Evolutionary conservation across 2,329 filamentous ascomycete species (phyloP).

Genomic region (Ophiostoma quercus): DNA sequence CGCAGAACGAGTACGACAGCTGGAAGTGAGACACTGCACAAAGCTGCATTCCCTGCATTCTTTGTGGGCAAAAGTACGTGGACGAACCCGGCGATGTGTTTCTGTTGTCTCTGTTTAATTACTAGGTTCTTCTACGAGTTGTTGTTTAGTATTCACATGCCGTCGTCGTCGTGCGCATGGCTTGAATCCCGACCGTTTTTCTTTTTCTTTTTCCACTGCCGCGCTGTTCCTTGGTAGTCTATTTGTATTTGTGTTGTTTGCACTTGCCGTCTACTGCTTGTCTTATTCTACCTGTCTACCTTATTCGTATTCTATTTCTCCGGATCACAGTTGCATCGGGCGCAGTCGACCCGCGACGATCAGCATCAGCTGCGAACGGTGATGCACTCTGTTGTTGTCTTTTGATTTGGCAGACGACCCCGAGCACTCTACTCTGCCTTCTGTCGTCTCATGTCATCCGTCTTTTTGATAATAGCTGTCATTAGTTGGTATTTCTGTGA

Average conservation of each 20-base stretch:
- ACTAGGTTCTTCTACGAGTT: no score
- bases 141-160: constrained; percentile 1
- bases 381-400: neutral
- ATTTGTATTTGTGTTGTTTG: neutral
- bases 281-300: neutral
- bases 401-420: neutral
- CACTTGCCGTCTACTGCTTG: neutral
- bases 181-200: neutral
- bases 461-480: no score
- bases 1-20: neutral
- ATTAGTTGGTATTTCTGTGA: neutral
- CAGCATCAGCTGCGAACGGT: neutral
- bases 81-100: constrained; percentile 5
- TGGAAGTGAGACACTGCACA: neutral
- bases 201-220: neutral
- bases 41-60: neutral
- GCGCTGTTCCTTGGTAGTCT: neutral
- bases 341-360: constrained; percentile 8
- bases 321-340: neutral
- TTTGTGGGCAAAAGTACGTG: neutral
- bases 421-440: no score
- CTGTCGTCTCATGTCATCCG: no score
- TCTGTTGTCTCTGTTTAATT: neutral
- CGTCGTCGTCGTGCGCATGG: neutral
- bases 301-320: neutral